Conservation (phyloP, 768 basidiomycete genomes). For the Mrakia blollopis region DNA sequence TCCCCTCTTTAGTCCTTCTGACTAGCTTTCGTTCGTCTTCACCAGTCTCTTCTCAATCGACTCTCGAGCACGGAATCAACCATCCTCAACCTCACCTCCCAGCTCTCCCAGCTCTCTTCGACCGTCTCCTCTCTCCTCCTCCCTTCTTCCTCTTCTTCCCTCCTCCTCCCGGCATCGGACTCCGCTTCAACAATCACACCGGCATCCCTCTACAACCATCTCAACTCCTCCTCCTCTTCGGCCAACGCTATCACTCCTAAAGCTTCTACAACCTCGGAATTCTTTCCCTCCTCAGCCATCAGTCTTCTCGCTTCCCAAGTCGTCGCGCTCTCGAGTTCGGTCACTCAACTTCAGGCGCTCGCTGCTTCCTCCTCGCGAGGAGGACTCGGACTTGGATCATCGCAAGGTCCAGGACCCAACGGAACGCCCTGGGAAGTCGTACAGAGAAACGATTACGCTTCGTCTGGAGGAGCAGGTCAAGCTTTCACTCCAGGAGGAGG, state of each 20-base stretch:
- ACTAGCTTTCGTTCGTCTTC: background rate
- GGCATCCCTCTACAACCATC: background rate
- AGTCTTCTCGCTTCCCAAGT: conserved; percentile 27
- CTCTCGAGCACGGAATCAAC: conserved; percentile 9
- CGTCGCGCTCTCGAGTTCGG: conserved; percentile 30
- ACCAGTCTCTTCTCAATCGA: conserved; percentile 20
- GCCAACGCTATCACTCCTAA: background rate
- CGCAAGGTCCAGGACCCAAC: background rate
- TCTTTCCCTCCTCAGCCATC: conserved; percentile 19
- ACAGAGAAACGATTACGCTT: background rate
- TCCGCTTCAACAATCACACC: background rate
- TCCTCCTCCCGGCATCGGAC: background rate
- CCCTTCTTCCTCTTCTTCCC: background rate
- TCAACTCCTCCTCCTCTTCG: background rate
- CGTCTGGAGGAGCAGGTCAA: background rate
- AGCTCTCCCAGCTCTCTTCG: conserved; percentile 22
- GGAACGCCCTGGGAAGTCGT: background rate
- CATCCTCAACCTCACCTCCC: conserved; percentile 23
- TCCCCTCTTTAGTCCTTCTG: background rate
- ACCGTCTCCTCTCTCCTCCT: conserved; percentile 24
- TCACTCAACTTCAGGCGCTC: conserved; percentile 29
- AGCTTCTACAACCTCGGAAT: background rate
- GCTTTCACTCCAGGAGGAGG: conserved; percentile 1
- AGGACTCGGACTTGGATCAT: background rate
- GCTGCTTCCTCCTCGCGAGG: conserved; percentile 14